Percentiles rank a stretch among this genome's conserved stretches.
phyloP scores from a whole-genome alignment of 2,329 filamentous ascomycete species.

The Colletotrichum sp. region DNA sequence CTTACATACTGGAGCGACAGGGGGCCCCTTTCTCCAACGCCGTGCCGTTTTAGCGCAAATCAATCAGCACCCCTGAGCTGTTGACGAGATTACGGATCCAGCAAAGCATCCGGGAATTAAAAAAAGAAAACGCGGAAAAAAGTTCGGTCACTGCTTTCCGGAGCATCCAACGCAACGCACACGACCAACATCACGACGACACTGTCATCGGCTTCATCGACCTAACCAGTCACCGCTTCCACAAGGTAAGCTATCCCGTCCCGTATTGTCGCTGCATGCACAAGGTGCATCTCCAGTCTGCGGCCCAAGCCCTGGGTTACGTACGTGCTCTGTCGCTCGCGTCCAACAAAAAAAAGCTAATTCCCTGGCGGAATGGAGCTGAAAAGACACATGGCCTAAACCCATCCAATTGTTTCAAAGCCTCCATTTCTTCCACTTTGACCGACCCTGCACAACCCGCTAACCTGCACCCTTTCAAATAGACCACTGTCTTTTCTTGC shows the following conservation, averaged over 20 bases:
- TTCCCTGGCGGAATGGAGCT: constrained; percentile 17
- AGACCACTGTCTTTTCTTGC: constrained; percentile 5
- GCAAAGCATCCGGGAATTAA: neutral
- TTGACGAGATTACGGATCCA: constrained; percentile 18
- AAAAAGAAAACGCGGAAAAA: neutral
- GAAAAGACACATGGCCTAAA: constrained; percentile 21
- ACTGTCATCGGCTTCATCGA: neutral
- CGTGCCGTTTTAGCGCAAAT: constrained; percentile 12
- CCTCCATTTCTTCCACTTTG: neutral
- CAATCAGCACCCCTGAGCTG: constrained; percentile 7
- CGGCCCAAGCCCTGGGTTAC: neutral
- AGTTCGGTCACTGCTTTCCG: neutral
- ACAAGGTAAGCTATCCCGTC: neutral
- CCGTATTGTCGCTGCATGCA: neutral
- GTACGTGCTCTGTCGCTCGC: constrained; percentile 1
- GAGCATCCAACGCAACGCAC: neutral
- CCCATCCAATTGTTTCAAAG: constrained; percentile 14
- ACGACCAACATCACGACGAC: neutral
- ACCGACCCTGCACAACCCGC: neutral
- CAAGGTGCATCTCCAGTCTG: neutral
- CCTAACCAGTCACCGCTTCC: neutral
- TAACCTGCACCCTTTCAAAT: constrained; percentile 2
- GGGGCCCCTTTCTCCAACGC: neutral
- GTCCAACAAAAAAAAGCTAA: constrained; percentile 12
- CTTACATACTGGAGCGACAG: neutral